Base-by-base conservation (phyloP, 2,329 filamentous ascomycete genomes). In the Fusarium xylarioides region DNA sequence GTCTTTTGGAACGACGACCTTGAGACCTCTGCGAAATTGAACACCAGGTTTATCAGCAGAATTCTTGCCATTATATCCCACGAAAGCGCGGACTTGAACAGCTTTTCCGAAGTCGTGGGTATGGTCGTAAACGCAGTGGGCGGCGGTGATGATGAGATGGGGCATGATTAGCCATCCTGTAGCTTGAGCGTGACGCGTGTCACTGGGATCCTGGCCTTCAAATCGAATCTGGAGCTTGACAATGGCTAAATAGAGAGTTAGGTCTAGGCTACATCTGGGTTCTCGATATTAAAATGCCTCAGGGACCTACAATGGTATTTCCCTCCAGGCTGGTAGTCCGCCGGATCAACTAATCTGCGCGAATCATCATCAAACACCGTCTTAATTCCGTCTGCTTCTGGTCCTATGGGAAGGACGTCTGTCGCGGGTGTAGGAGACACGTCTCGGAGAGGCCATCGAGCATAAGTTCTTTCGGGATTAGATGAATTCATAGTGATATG, bases 251-350 rank as follows among this genome's bases (percentile, higher is more conserved):
- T 2, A 1, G 0, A 28, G 3, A 16, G 10, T 37, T 7, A 28
- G 18, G 10, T 2, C 4, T 3, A 2, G 21, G 7, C 4, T n/a
- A 9, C 12, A 4, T 0, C 7, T 49, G 3, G 16, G 8, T 12
- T 11, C 0, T 32, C 16, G 21, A 50, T 1, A 14, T 5, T 0
- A 2, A 19, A 34, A 19, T 23, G 30, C n/a, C 12, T 6, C 12
- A 3, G 10, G 5, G 11, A 11, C 34, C 14, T 37, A 53, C 50
- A 35, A 16, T 53, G 5, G 16, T 38, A 53, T 38, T 38, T 38
- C 7, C 34, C 19, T 21, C 34, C 34, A 38, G 50, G 50, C 2
- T 3, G 23, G 10, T 12, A 5, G 18, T 53, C 4, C 3, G 1
- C 10, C 18, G 34, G 10, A 12, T 28, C 23, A 15, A 38, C 50